Base-by-base conservation (phyloP, 2,329 filamentous ascomycete species). In the Stagonosporopsis cucurbitacearum region DNA sequence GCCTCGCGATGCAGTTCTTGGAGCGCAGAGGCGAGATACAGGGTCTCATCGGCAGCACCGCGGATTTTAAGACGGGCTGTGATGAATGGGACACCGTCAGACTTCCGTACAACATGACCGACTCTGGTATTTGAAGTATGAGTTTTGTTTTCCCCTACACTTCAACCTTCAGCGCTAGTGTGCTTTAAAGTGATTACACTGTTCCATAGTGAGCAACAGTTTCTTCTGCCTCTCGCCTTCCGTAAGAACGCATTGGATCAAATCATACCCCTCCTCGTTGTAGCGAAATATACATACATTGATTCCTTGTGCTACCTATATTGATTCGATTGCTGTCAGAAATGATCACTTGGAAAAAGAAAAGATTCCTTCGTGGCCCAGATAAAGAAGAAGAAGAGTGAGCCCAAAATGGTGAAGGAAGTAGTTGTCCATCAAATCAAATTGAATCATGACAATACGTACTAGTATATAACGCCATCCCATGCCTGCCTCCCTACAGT, bases 1-100 rank as follows among this genome's bases (percentile, higher is more conserved):
- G 73, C 1, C 75, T 88, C 17, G 78, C 76, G 6, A 71, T 84
- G 30, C 80, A 85, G 66, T 84, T 85, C 62, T 60, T 85, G 9
- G 84, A 82, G 64, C 60, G 66, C 11, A 68, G 63, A 47, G 50
- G 57, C 13, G 66, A 69, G 50, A 71, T 74, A 8, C 48, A 47
- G 28, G 54, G 57, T 2, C 48, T 36, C 2, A 60, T 73, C 43
- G 68, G 68, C 1, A 63, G 65, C 44, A 58, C 51, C 2, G 40
- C 46, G n/a, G 64, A 36, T 1, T 63, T 73, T 19, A 66, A 63
- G 44, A 44, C 66, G 11, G 71, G 68, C 0, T 75, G 73, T 43
- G 57, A 56, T 25, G 67, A 68, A 33, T 75, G 73, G 73, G 67
- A 70, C 42, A 47, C 58, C 6, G 71, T 70, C 0, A 65, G 64